Base-by-base conservation (phyloP, 139 green algal genomes). In the Chlamydomonas applanata region DNA sequence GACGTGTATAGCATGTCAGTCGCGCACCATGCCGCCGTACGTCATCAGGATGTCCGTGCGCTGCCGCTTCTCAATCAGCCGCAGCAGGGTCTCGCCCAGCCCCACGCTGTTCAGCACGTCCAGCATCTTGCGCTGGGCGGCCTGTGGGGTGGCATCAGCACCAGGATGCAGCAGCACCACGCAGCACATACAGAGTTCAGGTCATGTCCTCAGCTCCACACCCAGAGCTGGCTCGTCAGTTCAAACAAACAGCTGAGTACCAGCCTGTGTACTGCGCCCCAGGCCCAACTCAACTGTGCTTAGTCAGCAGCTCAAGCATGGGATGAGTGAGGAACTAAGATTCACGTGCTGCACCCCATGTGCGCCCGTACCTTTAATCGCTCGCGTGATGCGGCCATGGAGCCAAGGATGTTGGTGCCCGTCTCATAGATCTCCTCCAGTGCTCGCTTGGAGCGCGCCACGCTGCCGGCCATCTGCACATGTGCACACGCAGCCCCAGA, bases 51-150 rank as follows among this genome's bases (percentile, higher is more conserved):
- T 86, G 86, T 98, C 93, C 69, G 87, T 81, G 2, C 68, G 75
- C 63, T 96, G 90, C 67, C 93, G 73, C 40, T 90, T 77, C 35
- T 98, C 93, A 52, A 92, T 94, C 27, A 95, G 52, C 4, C 85
- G 81, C 70, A 98, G 79, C 70, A 98, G 63, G 0, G 85, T 92
- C 49, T 95, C 89, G 2, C 88, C 93, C 71, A 98, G 64, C 11
- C 92, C 93, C 22, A 97, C 72, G 3, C 82, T 88, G 80, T 97
- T 96, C 2, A 97, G 70, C 61, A 97, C 83, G 71, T 97, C 93
- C 56, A 97, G 75, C 56, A 88, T 79, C 76, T 94, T 94, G 27
- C 84, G 84, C 32, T 97, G 91, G 7, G 62, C 62, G 7, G 62
- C 32, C 62, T 69, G 62, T 11, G 40, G 59, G 25, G 4, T 27